Evolutionary conservation across 129 eudicot species (phyloP), one percentile per base, ranked within the genome.

Genomic region (Pittosporum tobira): DNA sequence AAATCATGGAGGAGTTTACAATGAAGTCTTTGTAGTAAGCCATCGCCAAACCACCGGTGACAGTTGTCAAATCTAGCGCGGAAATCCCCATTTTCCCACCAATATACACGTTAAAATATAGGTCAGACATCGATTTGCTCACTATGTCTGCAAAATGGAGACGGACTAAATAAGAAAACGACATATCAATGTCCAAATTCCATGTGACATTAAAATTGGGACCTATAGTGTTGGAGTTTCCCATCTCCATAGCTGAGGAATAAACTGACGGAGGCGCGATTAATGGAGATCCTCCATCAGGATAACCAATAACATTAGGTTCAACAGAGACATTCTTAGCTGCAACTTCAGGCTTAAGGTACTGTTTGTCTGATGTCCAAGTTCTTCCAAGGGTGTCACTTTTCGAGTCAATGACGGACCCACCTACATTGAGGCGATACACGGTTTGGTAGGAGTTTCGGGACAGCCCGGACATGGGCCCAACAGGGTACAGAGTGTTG

Each of bases 111-210:
- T 90, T 86, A 34, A 91, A 91, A 64, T 91, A 91, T 20, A 86
- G 72, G 12, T 83, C 90, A 31, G 83, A 80, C 10, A 68, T 13
- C 1, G 89, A 59, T 49, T 83, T 86, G 78, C 98, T 91, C 6
- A 91, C 85, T 3, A 91, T 86, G n/a, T 91, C 98, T 13, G 87
- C 78, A 44, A 91, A 91, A 73, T 91, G 98, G 16, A 91, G 70
- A 36, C 95, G 88, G 18, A 91, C 54, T 6, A 91, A 75, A 53
- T 91, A 74, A 9, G 80, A 34, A 47, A 58, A 83, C 0, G 87
- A 45, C 1, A 52, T 40, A 59, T 83, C 95, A 10, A 91, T 62
- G 10, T 76, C 81, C n/a, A 91, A 65, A 23, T 53, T 71, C 98
- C 98, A 91, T 3, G 94, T 80, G 0, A 91, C 66, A 29, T 91